A percentile compares a stretch with the other conserved stretches of the same genome.
Conservation (phyloP, 768 basidiomycete genomes). For the Suillus lakei region DNA sequence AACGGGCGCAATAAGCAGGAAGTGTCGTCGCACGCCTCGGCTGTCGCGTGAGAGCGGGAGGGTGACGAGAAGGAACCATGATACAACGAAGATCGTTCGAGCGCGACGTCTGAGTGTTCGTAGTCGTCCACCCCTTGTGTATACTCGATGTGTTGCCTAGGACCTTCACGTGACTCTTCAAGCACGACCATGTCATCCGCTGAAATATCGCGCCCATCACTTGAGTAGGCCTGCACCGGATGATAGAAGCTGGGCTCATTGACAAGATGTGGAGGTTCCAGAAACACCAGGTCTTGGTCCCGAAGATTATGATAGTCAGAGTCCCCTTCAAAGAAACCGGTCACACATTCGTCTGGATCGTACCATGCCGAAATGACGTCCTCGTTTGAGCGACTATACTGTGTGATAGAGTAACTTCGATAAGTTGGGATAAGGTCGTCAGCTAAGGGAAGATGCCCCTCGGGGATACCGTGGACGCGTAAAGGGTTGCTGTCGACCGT, state of each 20-base stretch:
- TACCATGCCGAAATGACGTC: not conserved
- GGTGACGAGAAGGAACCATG: slow-evolving; percentile 7
- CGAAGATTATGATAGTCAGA: not conserved
- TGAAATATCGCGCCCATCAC: not conserved
- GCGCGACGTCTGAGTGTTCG: slow-evolving; percentile 9
- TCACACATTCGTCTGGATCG: too few species aligned
- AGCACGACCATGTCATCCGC: slow-evolving; percentile 4
- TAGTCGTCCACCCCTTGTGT: not conserved
- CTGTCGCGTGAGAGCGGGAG: not conserved
- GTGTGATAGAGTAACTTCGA: too few species aligned
- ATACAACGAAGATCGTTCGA: slow-evolving; percentile 14
- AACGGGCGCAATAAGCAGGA: slow-evolving; percentile 33
- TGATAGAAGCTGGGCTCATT: not conserved
- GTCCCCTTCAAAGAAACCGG: not conserved
- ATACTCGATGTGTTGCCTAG: slow-evolving; percentile 15
- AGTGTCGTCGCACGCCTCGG: not conserved
- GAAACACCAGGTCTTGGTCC: not conserved
- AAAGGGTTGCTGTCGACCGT: not conserved
- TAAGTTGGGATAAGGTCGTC: not conserved
- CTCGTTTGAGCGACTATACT: not conserved
- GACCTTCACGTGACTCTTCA: slow-evolving; percentile 8
- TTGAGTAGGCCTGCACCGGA: not conserved
- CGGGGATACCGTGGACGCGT: not conserved
- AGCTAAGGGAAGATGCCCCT: not conserved
- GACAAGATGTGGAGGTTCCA: slow-evolving; percentile 5